A percentile compares a stretch with the other conserved stretches of the same genome.
phyloP scores from a whole-genome alignment of 2,329 filamentous ascomycete genomes.

The Cryphonectria japonica region DNA sequence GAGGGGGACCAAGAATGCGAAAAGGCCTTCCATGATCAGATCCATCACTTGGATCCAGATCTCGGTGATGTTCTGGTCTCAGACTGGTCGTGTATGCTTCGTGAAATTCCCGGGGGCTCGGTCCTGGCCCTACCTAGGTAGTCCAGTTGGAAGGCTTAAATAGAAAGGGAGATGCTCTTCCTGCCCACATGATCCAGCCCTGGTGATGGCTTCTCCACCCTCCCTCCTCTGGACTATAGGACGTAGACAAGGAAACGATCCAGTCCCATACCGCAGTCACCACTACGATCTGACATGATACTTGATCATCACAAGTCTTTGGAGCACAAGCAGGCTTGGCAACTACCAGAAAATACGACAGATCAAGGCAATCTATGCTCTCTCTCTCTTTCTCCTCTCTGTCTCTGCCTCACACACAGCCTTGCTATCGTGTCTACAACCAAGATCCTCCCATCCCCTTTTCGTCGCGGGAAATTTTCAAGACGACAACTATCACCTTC shows the following conservation, averaged over 20 bases:
- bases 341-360: background rate
- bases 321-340: background rate
- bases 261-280: background rate
- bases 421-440: background rate
- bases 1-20: background rate
- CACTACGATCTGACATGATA: background rate
- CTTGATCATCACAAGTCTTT: background rate
- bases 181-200: conserved; percentile 13
- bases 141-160: conserved; percentile 23
- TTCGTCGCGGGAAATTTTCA: too few relatives aligned
- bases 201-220: conserved; percentile 27
- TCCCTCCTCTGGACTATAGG: conserved; percentile 13
- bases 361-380: background rate
- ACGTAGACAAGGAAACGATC: background rate
- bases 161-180: conserved; percentile 23
- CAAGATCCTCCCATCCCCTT: background rate
- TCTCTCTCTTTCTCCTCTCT: background rate
- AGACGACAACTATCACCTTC: background rate
- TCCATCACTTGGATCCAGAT: conserved; percentile 5
- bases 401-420: background rate
- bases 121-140: background rate
- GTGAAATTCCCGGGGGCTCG: conserved; percentile 6
- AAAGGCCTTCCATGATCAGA: background rate
- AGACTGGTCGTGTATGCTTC: conserved; percentile 8
- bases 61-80: conserved; percentile 15